Base-by-base conservation (phyloP, 352 stramenopile species). In the Globisporangium okanoganense region DNA sequence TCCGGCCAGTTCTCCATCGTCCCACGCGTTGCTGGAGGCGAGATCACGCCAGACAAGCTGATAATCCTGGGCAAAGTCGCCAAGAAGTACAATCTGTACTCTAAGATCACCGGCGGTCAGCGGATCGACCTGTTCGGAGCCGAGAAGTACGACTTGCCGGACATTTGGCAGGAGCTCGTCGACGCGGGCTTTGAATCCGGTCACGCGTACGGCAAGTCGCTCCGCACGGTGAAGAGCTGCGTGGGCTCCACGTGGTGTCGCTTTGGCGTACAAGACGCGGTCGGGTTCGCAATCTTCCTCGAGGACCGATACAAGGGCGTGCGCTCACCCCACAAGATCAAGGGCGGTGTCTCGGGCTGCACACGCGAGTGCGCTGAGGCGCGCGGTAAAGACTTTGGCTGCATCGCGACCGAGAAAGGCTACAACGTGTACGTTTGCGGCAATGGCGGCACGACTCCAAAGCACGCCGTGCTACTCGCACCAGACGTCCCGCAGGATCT, bases 81-180 rank as follows among this genome's bases (percentile, higher is more conserved):
- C 8, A 88, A 93, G 62, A 90, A 97, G 60, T 97, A 96, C 65
- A 82, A 85, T 41, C 67, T 98, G 48, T 98, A 98, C 77, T 85
- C 85, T 9, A 98, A 98, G 72, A 93, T 98, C 67, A 98, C 92
- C n/a, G 92, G 92, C 22, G 92, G 78, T n/a, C 92, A 98, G 68
- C 86, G 92, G 35, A 81, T 98, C 41, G 90, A 98, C 70, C 71
- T 98, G 14, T 98, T 98, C 65, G 92, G 92, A 36, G 92, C 92
- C 16, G 81, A 95, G 57, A 97, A 96, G 68, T 82, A 97, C 62
- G 76, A 97, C 60, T 66, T 98, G 36, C 88, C 90, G 8, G 83
- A 85, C 36, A 98, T 97, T 68, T 97, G 92, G 92, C 79, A 93
- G 68, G 75, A 96, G 61, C 78, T 98, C n/a, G 89, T 94, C 12